Percentiles rank a stretch among this genome's conserved stretches.
Conservation (phyloP, 1,284 basidiomycete species). For the Ceratobasidium sp. region DNA sequence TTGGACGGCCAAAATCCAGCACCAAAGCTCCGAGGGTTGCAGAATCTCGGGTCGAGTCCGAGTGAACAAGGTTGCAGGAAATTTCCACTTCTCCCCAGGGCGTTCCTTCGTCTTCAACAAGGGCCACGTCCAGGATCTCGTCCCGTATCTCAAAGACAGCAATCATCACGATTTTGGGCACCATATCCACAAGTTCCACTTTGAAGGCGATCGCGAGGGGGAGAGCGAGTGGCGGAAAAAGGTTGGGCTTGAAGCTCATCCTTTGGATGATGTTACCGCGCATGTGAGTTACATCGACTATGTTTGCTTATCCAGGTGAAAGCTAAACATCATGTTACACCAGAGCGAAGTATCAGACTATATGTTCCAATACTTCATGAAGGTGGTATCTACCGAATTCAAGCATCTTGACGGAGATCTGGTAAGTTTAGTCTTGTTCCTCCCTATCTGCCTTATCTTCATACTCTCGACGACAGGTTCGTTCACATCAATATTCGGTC, state of each 20-base stretch:
- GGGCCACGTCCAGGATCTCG: conserved; percentile 90
- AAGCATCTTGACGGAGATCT: conserved; percentile 79
- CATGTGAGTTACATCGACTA: conserved; percentile 63
- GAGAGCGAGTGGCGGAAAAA: conserved; percentile 64
- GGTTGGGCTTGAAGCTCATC: conserved; percentile 81
- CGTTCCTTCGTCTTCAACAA: conserved; percentile 91
- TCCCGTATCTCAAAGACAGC: conserved; percentile 91
- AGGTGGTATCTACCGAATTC: conserved; percentile 95
- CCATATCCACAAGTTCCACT: conserved; percentile 83
- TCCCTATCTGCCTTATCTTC: neutral
- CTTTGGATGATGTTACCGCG: conserved; percentile 78
- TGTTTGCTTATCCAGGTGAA: conserved; percentile 17
- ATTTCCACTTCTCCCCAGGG: conserved; percentile 90
- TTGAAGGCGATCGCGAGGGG: conserved; percentile 86
- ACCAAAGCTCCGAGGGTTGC: conserved; percentile 95
- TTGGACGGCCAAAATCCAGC: conserved; percentile 94
- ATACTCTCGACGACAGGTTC: conserved; percentile 64
- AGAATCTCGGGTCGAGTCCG: conserved; percentile 91
- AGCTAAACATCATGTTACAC: conserved; percentile 4
- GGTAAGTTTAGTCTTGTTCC: conserved; percentile 60
- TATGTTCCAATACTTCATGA: conserved; percentile 98
- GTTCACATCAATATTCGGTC: conserved; percentile 92
- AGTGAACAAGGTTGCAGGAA: conserved; percentile 97
- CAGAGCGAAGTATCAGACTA: conserved; percentile 79
- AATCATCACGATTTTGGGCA: conserved; percentile 97